Evolutionary conservation across 192 early-diverging fungal species (phyloP), one percentile per base, ranked within the genome.

Genomic region (Backusella macrospora): DNA sequence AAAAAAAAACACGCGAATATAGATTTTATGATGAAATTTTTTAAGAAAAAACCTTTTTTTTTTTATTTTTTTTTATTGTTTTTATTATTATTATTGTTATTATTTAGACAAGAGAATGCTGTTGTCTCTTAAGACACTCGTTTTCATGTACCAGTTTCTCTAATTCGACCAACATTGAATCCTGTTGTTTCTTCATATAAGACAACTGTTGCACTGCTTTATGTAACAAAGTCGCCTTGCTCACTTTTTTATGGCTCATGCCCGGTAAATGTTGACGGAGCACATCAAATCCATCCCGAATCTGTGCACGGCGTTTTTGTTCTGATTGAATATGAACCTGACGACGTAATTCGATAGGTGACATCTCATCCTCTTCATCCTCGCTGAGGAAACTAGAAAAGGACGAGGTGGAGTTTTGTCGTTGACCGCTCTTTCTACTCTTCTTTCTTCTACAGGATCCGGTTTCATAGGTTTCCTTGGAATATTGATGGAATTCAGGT

Each of bases 251-350:
- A 14, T 76, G 74, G 21, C 40, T 37, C 40, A 64, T 64, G 39
- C 74, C 72, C 3, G 82, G 82, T 47, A 83, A 67, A 44, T 83
- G 76, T 42, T 80, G 67, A 18, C 79, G 76, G 16, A 83, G 71
- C 59, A 76, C 73, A 45, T 83, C 76, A 76, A 83, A 83, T 0
- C 82, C 82, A 74, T 83, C 76, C 62, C 75, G 76, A 9, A 83
- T 83, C 68, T 83, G 79, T 9, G 82, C 82, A 52, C 82, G 79
- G 64, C 82, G 76, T 67, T 78, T 83, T 59, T 83, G 79, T 52
- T 83, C 82, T 46, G 75, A 77, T 70, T 83, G 79, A 62, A 83
- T 83, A 73, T 83, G 82, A 34, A 83, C 74, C 70, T 78, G 82
- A 15, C 82, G 79, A 48, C 82, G 79, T 46, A 80, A 66, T 68